phyloP scores from a whole-genome alignment of 1,139 yeast species.

The Suhomyces ambrosiae region DNA sequence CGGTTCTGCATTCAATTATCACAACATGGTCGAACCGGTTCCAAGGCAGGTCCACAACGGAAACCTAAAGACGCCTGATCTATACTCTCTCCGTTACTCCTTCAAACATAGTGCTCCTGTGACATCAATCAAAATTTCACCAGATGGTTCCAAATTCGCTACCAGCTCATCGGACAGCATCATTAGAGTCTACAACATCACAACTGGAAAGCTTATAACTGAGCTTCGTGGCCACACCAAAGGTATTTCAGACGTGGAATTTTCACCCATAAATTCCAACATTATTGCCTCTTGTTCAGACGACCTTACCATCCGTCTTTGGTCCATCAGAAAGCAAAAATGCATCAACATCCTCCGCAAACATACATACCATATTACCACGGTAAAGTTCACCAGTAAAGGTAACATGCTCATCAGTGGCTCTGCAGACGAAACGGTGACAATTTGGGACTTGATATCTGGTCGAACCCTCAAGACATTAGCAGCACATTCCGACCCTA shows the following conservation, averaged over 20 bases:
- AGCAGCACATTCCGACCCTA: slow-evolving; percentile 94
- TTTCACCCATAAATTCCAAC: slow-evolving; percentile 71
- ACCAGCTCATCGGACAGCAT: slow-evolving; percentile 43
- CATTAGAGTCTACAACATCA: slow-evolving; percentile 45
- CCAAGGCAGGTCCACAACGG: slow-evolving; percentile 1
- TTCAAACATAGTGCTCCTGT: slow-evolving; percentile 16
- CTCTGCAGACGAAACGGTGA: slow-evolving; percentile 86
- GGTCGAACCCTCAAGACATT: slow-evolving; percentile 76
- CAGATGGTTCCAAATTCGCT: slow-evolving; percentile 66
- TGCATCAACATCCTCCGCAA: slow-evolving; percentile 66
- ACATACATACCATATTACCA: slow-evolving; percentile 84
- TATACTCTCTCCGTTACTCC: slow-evolving; percentile 13
- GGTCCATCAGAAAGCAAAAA: slow-evolving; percentile 58
- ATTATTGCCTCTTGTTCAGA: slow-evolving; percentile 85
- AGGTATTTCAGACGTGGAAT: slow-evolving; percentile 71
- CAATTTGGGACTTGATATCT: slow-evolving; percentile 82
- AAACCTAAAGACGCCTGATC: slow-evolving; percentile 10
- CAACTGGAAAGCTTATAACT: slow-evolving; percentile 31
- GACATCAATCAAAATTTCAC: slow-evolving; percentile 62
- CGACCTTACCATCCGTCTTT: slow-evolving; percentile 76
- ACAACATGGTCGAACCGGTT: slow-evolving; percentile 5
- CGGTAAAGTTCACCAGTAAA: slow-evolving; percentile 67
- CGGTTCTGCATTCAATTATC: no score
- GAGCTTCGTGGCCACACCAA: slow-evolving; percentile 61
- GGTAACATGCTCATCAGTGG: slow-evolving; percentile 84